Evolutionary conservation across 1,284 basidiomycete species (phyloP), one percentile per base, ranked within the genome.

Genomic region (Ceratobasidium sp.): DNA sequence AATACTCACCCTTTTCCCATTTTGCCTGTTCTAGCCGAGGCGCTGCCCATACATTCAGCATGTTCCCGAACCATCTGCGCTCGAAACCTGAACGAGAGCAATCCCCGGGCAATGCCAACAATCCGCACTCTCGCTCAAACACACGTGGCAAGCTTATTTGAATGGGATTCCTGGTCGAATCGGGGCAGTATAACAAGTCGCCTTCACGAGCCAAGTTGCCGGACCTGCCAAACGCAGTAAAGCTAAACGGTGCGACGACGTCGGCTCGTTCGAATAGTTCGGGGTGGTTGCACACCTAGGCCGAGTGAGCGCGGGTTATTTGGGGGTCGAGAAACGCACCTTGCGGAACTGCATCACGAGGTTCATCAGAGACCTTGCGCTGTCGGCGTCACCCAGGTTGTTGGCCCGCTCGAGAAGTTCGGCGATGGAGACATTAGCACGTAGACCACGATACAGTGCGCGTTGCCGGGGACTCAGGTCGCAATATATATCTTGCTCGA

Each of bases 281-380:
- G 0, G 97, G 97, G 76, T 99, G 97, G 76, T 98, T 99, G 84
- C 96, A 99, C 72, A 98, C 94, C 90, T 91, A 8, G 25, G 35
- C 56, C 31, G 4, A 12, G 25, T n/a, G 27, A 52, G 29, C 15
- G 75, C 62, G 47, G 42, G 17, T 52, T 12, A 22, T 52, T 25
- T 43, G 34, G 31, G 47, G 1, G 58, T 20, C 22, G 47, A 22
- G 56, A 47, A 42, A 50, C 78, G 45, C 56, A 90, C 92, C 84
- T 99, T 99, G 74, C 97, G 90, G 85, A 99, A 99, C 79, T 99
- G 97, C 97, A 99, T 99, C 73, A 99, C 96, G 72, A 99, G 85
- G 80, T 99, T 99, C 96, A 99, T 98, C 69, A 99, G 82, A 25
- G 94, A 94, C 71, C 93, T 88, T 56, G 94, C 92, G 43, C 92